Evolutionary conservation across 2,329 filamentous ascomycete genomes (phyloP).

Genomic region (Beauveria australis): DNA sequence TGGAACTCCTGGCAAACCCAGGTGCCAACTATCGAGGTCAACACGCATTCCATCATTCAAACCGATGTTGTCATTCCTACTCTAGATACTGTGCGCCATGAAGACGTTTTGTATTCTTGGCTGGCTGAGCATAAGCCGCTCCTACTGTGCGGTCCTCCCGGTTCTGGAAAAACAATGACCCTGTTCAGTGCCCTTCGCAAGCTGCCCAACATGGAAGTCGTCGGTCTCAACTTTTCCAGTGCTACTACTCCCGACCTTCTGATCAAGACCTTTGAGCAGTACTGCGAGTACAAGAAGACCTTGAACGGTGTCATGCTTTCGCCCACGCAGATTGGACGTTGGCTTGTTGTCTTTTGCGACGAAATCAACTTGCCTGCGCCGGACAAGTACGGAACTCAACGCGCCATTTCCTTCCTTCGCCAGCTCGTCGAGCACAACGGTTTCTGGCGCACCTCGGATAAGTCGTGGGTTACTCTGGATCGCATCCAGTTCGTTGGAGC

Average conservation of each 20-base stretch:
- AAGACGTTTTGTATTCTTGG: slow-evolving; percentile 99
- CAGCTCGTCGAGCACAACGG: slow-evolving; percentile 98
- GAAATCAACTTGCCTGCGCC: slow-evolving; percentile 98
- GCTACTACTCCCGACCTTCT: slow-evolving; percentile 95
- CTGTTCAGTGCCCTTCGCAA: slow-evolving; percentile 96
- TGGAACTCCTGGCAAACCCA: slow-evolving; percentile 94
- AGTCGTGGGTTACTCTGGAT: slow-evolving; percentile 95
- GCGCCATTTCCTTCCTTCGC: slow-evolving; percentile 92
- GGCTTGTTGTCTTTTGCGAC: slow-evolving; percentile 98
- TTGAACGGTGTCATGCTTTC: slow-evolving; percentile 92
- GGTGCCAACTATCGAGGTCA: slow-evolving; percentile 90
- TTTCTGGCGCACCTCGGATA: slow-evolving; percentile 97
- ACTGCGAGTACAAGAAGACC: slow-evolving; percentile 99
- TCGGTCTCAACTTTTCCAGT: slow-evolving; percentile 98
- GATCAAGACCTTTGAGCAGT: slow-evolving; percentile 98
- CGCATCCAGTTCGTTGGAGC: slow-evolving; percentile 98
- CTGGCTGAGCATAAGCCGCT: slow-evolving; percentile 97
- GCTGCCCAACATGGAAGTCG: slow-evolving; percentile 96
- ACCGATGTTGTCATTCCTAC: slow-evolving; percentile 98
- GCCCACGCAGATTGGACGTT: slow-evolving; percentile 91
- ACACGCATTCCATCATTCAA: slow-evolving; percentile 95
- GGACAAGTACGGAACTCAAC: slow-evolving; percentile 94
- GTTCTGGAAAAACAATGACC: slow-evolving; percentile 99
- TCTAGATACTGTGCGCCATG: slow-evolving; percentile 91
- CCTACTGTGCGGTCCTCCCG: slow-evolving; percentile 90